Conservation (phyloP, 2,329 filamentous ascomycete genomes). For the Trichophyton rubrum region DNA sequence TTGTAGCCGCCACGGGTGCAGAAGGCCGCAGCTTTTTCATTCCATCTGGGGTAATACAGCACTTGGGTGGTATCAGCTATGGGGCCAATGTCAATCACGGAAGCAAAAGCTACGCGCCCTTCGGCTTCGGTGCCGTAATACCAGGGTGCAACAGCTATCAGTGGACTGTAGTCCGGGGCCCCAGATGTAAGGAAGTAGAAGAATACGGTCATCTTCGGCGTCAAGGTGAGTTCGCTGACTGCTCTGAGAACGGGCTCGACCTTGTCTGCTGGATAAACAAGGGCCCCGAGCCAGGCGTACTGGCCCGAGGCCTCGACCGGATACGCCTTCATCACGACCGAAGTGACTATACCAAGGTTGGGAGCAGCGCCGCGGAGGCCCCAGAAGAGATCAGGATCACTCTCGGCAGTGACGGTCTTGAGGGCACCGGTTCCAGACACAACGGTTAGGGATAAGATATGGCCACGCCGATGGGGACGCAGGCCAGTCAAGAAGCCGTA, state of each 20-base stretch:
- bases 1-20: neutral
- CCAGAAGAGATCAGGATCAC: constrained; percentile 43
- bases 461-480: too few species aligned
- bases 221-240: neutral
- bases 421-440: constrained; percentile 40
- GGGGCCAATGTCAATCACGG: neutral
- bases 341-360: constrained; percentile 47
- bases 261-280: neutral
- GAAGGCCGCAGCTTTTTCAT: neutral
- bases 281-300: neutral
- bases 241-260: neutral
- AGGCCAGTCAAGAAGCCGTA: constrained; percentile 44
- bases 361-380: constrained; percentile 45
- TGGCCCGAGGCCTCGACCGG: neutral
- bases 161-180: neutral
- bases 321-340: constrained; percentile 19
- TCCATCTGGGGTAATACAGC: neutral
- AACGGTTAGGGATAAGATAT: constrained; percentile 40
- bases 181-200: neutral
- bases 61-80: neutral
- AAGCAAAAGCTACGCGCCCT: neutral
- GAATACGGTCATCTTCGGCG: neutral
- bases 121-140: neutral
- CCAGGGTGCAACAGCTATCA: neutral
- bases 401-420: constrained; percentile 24